These are phyloP conservation scores for Heliocybe sulcata DNA, from an alignment of 1,284 basidiomycete species.

Conservation along the genomic window DNA sequence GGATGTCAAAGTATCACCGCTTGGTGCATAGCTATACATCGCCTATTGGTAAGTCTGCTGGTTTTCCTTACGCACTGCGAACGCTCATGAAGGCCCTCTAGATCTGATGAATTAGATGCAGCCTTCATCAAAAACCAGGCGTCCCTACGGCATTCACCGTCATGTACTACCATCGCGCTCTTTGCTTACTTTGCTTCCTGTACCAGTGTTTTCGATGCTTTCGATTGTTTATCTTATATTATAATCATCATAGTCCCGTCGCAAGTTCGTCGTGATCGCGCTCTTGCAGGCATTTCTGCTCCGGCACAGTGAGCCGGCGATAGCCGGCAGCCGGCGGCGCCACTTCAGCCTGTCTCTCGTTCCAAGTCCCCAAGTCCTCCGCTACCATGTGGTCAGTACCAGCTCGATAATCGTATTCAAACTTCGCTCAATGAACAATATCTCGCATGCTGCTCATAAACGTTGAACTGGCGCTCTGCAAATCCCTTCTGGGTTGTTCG, in stretches of 20 bases:
- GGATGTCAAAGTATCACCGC: constrained; percentile 26
- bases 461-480: too few species aligned
- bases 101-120: background rate
- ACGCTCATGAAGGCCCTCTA: background rate
- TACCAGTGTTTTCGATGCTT: background rate
- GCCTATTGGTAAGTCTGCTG: constrained; percentile 35
- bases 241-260: background rate
- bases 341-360: too few species aligned
- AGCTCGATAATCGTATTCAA: background rate
- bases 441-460: too few species aligned
- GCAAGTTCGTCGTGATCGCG: too few species aligned
- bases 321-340: background rate
- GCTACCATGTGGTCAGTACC: background rate
- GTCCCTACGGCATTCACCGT: too few species aligned
- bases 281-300: background rate
- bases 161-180: background rate
- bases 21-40: constrained; percentile 42
- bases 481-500: too few species aligned
- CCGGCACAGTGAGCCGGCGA: background rate
- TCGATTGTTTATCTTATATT: background rate
- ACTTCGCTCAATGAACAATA: too few species aligned
- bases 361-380: too few species aligned
- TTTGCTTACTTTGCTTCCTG: background rate
- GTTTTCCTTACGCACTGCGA: background rate
- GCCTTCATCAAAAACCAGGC: background rate